These are phyloP conservation scores for Neohortaea acidophila DNA, from an alignment of 495 filamentous ascomycete genomes.

Conservation along the genomic window DNA sequence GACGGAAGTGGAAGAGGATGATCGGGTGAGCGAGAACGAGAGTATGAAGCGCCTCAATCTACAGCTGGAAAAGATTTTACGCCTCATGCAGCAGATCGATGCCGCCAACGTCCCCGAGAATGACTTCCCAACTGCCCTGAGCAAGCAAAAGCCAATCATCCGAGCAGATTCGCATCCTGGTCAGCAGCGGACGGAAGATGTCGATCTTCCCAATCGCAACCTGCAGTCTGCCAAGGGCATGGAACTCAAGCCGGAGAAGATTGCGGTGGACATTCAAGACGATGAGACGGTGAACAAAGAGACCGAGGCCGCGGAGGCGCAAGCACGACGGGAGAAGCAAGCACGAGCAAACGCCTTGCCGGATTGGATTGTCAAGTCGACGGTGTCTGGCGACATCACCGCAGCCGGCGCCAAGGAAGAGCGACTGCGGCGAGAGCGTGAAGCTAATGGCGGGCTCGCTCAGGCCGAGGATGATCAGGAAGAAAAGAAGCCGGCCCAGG, in stretches of 20 bases:
- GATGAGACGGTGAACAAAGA: conserved; percentile 57
- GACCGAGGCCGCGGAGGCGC: conserved; percentile 54
- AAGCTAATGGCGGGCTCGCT: conserved; percentile 15
- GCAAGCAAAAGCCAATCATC: conserved; percentile 33
- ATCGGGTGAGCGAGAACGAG: conserved; percentile 47
- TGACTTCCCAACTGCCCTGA: conserved; percentile 65
- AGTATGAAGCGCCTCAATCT: conserved; percentile 73
- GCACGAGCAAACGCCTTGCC: conserved; percentile 76
- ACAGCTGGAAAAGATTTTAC: conserved; percentile 71
- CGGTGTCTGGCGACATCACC: conserved; percentile 40
- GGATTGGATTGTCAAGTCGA: conserved; percentile 76
- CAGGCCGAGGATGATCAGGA: conserved; percentile 33
- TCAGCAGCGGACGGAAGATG: conserved; percentile 8
- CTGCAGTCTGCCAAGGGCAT: conserved; percentile 13
- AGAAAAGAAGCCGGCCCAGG: conserved; percentile 36
- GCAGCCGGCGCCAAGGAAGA: conserved; percentile 18
- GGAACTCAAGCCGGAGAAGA: conserved; percentile 41
- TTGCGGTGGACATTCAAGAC: conserved; percentile 59
- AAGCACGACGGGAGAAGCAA: conserved; percentile 52
- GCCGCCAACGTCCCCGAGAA: conserved; percentile 66
- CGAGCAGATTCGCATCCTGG: conserved; percentile 10
- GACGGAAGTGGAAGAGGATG: conserved; percentile 44
- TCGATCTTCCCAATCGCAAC: conserved; percentile 10
- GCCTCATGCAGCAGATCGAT: conserved; percentile 77
- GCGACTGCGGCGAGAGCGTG: conserved; percentile 9